Evolutionary conservation across 352 stramenopile species (phyloP), one percentile per base, ranked within the genome.

Genomic region (Blastocystis sp.): DNA sequence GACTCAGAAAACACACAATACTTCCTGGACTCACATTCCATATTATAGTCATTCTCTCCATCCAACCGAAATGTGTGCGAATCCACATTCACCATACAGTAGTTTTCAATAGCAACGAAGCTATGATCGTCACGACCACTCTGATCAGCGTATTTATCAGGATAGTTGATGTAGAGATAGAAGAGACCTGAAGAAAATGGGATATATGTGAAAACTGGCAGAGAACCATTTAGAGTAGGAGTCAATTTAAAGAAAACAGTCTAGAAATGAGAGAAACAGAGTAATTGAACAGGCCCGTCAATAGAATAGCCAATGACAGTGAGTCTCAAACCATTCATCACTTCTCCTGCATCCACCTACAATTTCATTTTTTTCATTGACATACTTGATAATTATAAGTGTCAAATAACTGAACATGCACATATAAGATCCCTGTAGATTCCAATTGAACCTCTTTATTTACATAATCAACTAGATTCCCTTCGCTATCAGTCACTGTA

Each of bases 21-120:
- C 71, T 29, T 42, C 12, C 71, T 54, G 11, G 46, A 61, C n/a
- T 35, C 71, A 19, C 71, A 83, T 29, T 65, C 21, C 46, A 65
- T 51, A 43, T 66, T 83, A 35, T 52, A 83, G 39, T 83, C 71
- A 42, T 67, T 83, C 37, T 83, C 71, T 6, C 27, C n/a, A 2
- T 61, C 49, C 0, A 43, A 12, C 37, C 52, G 12, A 35, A 67
- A 49, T 21, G 42, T 52, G 54, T 43, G 46, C 21, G 27, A 52
- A 42, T 83, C 29, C 49, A 83, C 71, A 29, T 83, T 37, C 5
- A 83, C n/a, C 7, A 83, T 24, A 37, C 29, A n/a, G 29, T 67
- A 83, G 39, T 49, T 12, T 21, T 66, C 35, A 14, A 83, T 12
- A 19, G 63, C 71, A 35, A 83, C 12, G 4, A 32, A 65, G 3